These are phyloP conservation scores for Triticum monococcum DNA, from an alignment of 176 grass and related monocot species.

Conservation along the genomic window DNA sequence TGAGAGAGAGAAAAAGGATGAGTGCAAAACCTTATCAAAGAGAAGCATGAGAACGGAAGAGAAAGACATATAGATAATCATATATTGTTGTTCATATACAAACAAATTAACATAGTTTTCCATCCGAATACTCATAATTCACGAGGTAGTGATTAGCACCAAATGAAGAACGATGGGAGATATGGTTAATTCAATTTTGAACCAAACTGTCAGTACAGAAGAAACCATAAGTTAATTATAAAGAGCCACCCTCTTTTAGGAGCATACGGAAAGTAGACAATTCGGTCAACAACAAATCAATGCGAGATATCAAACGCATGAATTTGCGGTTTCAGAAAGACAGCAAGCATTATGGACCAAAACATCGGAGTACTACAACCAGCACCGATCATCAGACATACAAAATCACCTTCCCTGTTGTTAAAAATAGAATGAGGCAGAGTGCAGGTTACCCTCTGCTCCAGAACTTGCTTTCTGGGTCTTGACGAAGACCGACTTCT, in stretches of 20 bases:
- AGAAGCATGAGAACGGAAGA: not conserved
- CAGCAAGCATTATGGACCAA: not conserved
- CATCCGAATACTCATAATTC: not conserved
- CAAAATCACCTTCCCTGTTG: not conserved
- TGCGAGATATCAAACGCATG: not conserved
- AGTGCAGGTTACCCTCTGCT: conserved; percentile 38
- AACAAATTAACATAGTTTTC: not conserved
- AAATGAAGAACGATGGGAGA: not conserved
- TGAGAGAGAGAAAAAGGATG: not conserved
- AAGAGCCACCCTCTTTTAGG: not conserved
- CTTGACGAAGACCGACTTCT: conserved; percentile 87
- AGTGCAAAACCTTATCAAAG: not conserved
- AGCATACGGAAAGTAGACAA: not conserved
- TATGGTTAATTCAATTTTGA: not conserved
- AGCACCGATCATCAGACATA: not conserved
- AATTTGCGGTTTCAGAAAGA: not conserved
- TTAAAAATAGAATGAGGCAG: not conserved
- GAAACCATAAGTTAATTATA: not conserved
- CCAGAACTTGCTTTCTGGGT: conserved; percentile 75
- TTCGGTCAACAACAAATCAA: not conserved
- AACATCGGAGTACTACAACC: not conserved
- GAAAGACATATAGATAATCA: not conserved
- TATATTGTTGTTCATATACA: not conserved
- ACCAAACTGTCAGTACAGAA: too few species aligned
- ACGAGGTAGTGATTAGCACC: not conserved